A percentile compares a stretch with the other conserved stretches of the same genome.
Evolutionary conservation across 495 filamentous ascomycete species (phyloP).

Genomic region (Jackrogersella multiformis): DNA sequence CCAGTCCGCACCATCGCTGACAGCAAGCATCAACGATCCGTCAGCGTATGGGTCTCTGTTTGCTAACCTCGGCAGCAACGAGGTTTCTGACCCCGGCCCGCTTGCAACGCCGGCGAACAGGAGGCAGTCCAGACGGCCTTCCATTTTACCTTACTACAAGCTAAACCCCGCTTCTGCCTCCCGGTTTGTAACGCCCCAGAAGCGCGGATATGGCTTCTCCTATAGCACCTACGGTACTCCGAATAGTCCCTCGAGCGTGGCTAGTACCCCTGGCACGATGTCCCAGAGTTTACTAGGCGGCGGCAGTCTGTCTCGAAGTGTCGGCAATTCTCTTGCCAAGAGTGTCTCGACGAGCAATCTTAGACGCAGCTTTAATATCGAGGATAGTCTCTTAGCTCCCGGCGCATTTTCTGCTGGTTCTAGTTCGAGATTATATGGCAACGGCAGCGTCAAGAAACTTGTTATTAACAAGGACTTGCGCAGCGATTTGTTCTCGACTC

Average conservation of each 20-base stretch:
- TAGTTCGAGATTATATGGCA: conserved; percentile 65
- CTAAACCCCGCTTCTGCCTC: conserved; percentile 82
- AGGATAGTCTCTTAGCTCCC: conserved; percentile 85
- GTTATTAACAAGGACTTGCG: conserved; percentile 87
- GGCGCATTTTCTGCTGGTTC: conserved; percentile 82
- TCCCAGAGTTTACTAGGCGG: conserved; percentile 72
- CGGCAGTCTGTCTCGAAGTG: conserved; percentile 60
- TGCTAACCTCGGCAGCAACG: conserved; percentile 69
- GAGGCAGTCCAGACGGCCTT: conserved; percentile 73
- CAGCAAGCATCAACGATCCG: conserved; percentile 76
- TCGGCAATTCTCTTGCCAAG: conserved; percentile 62
- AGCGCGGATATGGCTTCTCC: conserved; percentile 83
- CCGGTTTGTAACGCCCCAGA: conserved; percentile 82
- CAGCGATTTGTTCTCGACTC: conserved; percentile 76
- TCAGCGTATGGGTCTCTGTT: conserved; percentile 91
- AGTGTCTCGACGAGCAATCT: conserved; percentile 71
- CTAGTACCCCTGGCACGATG: conserved; percentile 73
- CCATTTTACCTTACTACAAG: conserved; percentile 86
- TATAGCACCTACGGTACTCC: conserved; percentile 91
- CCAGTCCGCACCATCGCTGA: conserved; percentile 67
- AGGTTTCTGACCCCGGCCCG: conserved; percentile 75
- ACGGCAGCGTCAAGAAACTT: conserved; percentile 80
- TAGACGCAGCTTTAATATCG: conserved; percentile 64
- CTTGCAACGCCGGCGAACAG: conserved; percentile 86
- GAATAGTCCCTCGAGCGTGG: conserved; percentile 69